Conservation (phyloP, 345 rosid species). For the Brassica incana region DNA sequence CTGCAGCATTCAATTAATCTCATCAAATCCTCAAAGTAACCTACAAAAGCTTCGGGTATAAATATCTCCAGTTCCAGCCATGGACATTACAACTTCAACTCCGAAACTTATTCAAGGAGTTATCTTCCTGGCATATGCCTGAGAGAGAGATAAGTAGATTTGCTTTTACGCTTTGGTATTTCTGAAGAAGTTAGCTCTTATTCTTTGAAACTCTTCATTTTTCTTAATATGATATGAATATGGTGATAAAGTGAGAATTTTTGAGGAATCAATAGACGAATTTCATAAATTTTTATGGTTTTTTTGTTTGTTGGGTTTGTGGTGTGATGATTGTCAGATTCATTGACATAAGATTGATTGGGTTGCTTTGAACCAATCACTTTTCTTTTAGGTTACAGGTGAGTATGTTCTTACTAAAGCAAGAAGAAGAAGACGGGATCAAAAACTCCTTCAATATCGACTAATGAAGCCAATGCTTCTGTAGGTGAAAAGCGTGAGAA, state of each 20-base stretch:
- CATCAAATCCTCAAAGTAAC: not conserved
- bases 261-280: no score
- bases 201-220: no score
- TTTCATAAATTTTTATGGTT: no score
- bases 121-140: no score
- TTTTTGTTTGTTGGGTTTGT: not conserved
- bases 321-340: not conserved
- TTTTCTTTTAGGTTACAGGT: constrained; percentile 2
- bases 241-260: no score
- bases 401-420: not conserved
- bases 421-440: constrained; percentile 42
- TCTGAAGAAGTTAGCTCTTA: no score
- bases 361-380: not conserved
- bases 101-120: no score
- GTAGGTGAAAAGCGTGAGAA: constrained; percentile 20
- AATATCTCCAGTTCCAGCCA: not conserved
- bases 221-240: no score
- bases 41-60: not conserved
- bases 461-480: constrained; percentile 37
- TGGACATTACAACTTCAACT: not conserved
- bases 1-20: not conserved
- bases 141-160: no score
- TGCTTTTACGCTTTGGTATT: no score
- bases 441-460: constrained; percentile 42
- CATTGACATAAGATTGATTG: not conserved